Conservation (phyloP, 805 yeast species). For the Millerago galiae region DNA sequence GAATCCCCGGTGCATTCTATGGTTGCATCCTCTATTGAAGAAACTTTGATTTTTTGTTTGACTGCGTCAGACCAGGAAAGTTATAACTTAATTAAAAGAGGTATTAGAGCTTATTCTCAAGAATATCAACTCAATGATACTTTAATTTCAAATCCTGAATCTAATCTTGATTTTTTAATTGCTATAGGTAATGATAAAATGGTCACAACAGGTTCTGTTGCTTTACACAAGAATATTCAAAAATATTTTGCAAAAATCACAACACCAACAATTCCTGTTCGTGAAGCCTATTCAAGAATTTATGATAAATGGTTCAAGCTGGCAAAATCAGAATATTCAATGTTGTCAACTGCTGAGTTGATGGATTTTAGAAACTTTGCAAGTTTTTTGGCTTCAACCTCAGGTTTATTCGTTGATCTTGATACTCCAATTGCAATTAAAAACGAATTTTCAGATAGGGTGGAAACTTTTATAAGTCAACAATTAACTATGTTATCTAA, state of each 20-base stretch:
- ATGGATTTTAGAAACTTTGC: conserved; percentile 57
- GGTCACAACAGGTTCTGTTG: conserved; percentile 64
- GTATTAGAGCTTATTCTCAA: conserved; percentile 25
- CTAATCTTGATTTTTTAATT: conserved; percentile 32
- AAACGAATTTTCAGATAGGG: conserved; percentile 28
- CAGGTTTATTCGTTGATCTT: conserved; percentile 50
- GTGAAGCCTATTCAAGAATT: conserved; percentile 38
- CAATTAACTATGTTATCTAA: conserved; percentile 45
- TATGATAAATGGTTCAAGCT: conserved; percentile 41
- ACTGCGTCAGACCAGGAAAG: conserved; percentile 46
- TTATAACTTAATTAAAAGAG: conserved; percentile 40
- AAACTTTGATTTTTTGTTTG: conserved; percentile 43
- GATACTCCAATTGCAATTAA: conserved; percentile 21
- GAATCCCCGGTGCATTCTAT: conserved; percentile 27
- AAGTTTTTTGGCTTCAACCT: conserved; percentile 64
- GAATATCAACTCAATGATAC: conserved; percentile 17
- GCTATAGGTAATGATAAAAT: conserved; percentile 46
- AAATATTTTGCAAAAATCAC: conserved; percentile 25
- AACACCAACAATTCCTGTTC: conserved; percentile 29
- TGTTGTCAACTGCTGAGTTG: conserved; percentile 30
- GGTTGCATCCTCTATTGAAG: conserved; percentile 39
- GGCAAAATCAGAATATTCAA: conserved; percentile 18
- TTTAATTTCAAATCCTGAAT: conserved; percentile 1
- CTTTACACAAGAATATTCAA: conserved; percentile 63
- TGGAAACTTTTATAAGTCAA: conserved; percentile 43